Evolutionary conservation across 192 early-diverging fungal genomes (phyloP).

Genomic region (Mortierella antarctica): DNA sequence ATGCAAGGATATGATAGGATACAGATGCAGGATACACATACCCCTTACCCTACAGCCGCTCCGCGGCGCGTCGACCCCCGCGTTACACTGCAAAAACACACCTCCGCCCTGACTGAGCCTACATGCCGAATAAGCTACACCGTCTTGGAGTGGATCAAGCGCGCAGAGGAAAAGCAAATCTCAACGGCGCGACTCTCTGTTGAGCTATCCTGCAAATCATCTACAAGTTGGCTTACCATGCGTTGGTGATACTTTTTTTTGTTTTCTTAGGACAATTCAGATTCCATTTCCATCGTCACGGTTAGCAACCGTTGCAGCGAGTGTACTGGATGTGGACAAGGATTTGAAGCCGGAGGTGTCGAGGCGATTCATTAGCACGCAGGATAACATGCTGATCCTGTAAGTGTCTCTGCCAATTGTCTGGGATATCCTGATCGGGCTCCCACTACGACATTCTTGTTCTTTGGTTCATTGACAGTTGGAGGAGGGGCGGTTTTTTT

Average conservation of each 20-base stretch:
- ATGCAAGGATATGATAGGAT: too few species aligned
- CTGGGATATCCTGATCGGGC: too few species aligned
- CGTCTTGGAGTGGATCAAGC: too few species aligned
- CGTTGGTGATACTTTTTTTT: background rate
- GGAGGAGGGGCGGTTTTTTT: background rate
- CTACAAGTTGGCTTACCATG: too few species aligned
- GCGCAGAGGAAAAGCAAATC: background rate
- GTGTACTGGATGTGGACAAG: conserved; percentile 50
- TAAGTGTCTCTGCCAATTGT: conserved; percentile 15
- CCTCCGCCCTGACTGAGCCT: too few species aligned
- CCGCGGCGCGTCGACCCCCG: too few species aligned
- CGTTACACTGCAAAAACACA: too few species aligned
- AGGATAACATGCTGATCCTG: conserved; percentile 34
- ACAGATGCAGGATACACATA: too few species aligned
- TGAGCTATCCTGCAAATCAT: background rate
- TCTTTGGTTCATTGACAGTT: background rate
- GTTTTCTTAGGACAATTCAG: conserved; percentile 35
- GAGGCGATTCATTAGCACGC: conserved; percentile 31
- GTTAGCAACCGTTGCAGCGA: conserved; percentile 46
- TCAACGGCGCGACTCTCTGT: background rate
- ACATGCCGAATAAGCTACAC: too few species aligned
- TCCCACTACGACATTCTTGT: too few species aligned
- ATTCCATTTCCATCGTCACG: conserved; percentile 46
- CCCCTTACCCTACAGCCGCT: too few species aligned
- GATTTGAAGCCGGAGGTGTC: conserved; percentile 53